Conservation (phyloP, 495 filamentous ascomycete species). For the Tuber borchii region DNA sequence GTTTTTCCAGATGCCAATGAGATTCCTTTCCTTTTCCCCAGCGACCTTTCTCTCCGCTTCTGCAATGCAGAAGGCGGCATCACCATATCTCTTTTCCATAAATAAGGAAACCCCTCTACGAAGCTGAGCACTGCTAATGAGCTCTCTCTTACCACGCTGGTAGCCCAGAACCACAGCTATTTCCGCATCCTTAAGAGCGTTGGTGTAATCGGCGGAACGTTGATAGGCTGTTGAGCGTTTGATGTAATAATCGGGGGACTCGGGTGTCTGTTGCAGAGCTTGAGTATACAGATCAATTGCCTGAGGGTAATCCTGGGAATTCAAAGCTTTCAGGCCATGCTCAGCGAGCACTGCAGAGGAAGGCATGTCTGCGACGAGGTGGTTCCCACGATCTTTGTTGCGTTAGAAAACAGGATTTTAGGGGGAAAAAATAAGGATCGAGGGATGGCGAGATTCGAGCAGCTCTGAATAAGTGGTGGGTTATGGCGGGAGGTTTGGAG, state of each 20-base stretch:
- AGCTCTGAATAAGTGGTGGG: not conserved
- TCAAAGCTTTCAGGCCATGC: constrained; percentile 59
- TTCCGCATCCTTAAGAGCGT: constrained; percentile 75
- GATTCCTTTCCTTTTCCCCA: constrained; percentile 55
- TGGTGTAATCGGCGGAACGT: constrained; percentile 47
- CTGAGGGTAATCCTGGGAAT: constrained; percentile 54
- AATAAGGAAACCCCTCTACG: constrained; percentile 69
- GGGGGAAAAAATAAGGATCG: not conserved
- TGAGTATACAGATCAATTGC: constrained; percentile 69
- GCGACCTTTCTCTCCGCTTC: constrained; percentile 55
- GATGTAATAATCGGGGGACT: constrained; percentile 74
- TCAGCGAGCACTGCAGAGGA: constrained; percentile 48
- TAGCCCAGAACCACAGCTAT: constrained; percentile 61
- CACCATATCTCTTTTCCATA: constrained; percentile 63
- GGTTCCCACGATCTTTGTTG: not conserved
- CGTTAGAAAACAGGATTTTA: not conserved
- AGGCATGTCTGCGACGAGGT: constrained; percentile 17
- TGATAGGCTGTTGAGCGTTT: constrained; percentile 80
- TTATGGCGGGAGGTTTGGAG: not conserved
- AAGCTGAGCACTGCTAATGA: constrained; percentile 73
- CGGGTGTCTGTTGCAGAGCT: constrained; percentile 60
- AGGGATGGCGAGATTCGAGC: not conserved
- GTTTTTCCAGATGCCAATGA: constrained; percentile 55
- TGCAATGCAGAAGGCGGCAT: constrained; percentile 66
- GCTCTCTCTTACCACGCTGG: constrained; percentile 69